phyloP scores from a whole-genome alignment of 2,329 filamentous ascomycete species.

The Aspergillus sojae region DNA sequence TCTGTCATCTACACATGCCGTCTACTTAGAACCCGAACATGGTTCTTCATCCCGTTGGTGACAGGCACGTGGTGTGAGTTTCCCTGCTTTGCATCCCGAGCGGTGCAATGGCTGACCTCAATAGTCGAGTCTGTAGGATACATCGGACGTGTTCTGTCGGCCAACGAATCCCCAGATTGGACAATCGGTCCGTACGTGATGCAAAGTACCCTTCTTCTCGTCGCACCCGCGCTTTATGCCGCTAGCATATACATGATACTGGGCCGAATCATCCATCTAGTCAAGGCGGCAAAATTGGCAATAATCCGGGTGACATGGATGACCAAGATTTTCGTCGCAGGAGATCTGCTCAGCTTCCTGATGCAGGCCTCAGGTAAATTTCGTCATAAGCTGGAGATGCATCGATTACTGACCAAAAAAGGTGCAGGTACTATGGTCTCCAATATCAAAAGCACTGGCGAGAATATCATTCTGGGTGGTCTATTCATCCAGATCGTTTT shows the following conservation, averaged over 20 bases:
- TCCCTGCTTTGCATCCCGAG: not conserved
- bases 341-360: constrained; percentile 33
- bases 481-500: constrained; percentile 34
- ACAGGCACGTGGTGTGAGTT: constrained; percentile 41
- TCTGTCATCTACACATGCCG: constrained; percentile 26
- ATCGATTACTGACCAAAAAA: constrained; percentile 1
- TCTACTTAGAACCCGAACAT: constrained; percentile 25
- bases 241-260: constrained; percentile 34
- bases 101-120: not conserved
- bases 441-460: constrained; percentile 19
- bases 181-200: constrained; percentile 29
- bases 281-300: constrained; percentile 24
- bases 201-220: constrained; percentile 29
- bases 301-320: constrained; percentile 28
- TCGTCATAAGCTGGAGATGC: not conserved
- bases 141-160: constrained; percentile 51
- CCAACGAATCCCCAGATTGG: constrained; percentile 33
- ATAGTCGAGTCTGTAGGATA: constrained; percentile 58
- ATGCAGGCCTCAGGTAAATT: constrained; percentile 29
- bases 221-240: constrained; percentile 29
- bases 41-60: constrained; percentile 32
- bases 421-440: constrained; percentile 29
- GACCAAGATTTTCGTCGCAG: constrained; percentile 33
- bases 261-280: constrained; percentile 26
- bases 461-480: constrained; percentile 31